phyloP scores from a whole-genome alignment of 2,329 filamentous ascomycete genomes.

The Fonsecaea multimorphosa region DNA sequence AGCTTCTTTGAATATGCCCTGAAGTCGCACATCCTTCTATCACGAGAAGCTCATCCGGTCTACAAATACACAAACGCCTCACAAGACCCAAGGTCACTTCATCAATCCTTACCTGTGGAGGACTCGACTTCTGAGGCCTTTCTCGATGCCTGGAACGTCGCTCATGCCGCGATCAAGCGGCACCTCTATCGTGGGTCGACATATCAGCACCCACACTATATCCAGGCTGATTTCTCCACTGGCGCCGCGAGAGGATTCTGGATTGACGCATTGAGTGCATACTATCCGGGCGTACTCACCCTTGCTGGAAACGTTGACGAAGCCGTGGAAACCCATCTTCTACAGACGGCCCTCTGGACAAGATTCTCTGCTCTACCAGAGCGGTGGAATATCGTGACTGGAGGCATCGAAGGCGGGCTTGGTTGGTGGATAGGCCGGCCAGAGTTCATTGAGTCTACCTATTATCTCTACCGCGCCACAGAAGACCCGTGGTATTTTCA shows the following conservation, averaged over 20 bases:
- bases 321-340: slow-evolving; percentile 84
- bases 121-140: slow-evolving; percentile 79
- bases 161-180: slow-evolving; percentile 84
- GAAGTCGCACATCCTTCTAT: slow-evolving; percentile 90
- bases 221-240: slow-evolving; percentile 85
- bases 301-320: slow-evolving; percentile 89
- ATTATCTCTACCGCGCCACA: slow-evolving; percentile 92
- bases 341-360: slow-evolving; percentile 94
- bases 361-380: slow-evolving; percentile 93
- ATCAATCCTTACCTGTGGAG: slow-evolving; percentile 66
- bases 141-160: slow-evolving; percentile 79
- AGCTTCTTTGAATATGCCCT: slow-evolving; percentile 99
- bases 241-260: slow-evolving; percentile 88
- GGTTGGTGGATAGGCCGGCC: slow-evolving; percentile 95
- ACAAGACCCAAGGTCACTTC: slow-evolving; percentile 66
- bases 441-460: slow-evolving; percentile 96
- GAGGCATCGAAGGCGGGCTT: slow-evolving; percentile 82
- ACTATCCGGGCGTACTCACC: slow-evolving; percentile 87
- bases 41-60: slow-evolving; percentile 63
- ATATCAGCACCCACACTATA: slow-evolving; percentile 87
- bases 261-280: slow-evolving; percentile 95
- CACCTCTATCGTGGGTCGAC: slow-evolving; percentile 81
- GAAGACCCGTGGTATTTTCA: slow-evolving; percentile 95
- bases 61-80: slow-evolving; percentile 50
- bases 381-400: slow-evolving; percentile 86